Conservation (phyloP, 2,329 filamentous ascomycete species). For the Metarhizium brunneum region DNA sequence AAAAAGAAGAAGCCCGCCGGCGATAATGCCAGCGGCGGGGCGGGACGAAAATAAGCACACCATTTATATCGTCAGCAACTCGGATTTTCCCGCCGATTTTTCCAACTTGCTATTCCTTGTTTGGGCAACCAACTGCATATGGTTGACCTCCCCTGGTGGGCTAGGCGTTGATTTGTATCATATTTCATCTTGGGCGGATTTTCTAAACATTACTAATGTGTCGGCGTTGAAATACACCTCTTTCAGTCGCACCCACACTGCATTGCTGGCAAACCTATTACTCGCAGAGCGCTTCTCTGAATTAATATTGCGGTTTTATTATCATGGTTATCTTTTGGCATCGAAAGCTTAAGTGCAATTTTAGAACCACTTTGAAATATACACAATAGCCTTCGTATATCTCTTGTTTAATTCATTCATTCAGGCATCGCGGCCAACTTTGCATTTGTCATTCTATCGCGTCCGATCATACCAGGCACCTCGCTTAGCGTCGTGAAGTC, state of each 20-base stretch:
- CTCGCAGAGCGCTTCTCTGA: background rate
- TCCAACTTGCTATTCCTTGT: background rate
- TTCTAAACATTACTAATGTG: background rate
- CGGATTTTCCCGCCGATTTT: background rate
- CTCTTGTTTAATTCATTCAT: background rate
- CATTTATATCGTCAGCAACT: background rate
- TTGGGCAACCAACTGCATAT: background rate
- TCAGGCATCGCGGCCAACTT: background rate
- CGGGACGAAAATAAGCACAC: background rate
- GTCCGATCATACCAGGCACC: background rate
- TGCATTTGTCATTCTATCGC: background rate
- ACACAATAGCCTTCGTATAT: background rate
- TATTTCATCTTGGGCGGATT: background rate
- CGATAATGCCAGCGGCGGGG: background rate
- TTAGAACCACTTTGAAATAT: background rate
- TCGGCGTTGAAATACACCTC: background rate
- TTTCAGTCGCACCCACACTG: background rate
- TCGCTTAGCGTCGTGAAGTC: background rate
- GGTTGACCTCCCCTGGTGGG: background rate
- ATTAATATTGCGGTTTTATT: background rate
- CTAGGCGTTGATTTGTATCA: background rate
- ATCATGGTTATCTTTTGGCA: background rate
- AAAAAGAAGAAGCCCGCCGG: constrained; percentile 23
- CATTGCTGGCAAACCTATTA: background rate
- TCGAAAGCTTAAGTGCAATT: background rate